phyloP scores from a whole-genome alignment of 768 basidiomycete species.

The Boletus reticulatus region DNA sequence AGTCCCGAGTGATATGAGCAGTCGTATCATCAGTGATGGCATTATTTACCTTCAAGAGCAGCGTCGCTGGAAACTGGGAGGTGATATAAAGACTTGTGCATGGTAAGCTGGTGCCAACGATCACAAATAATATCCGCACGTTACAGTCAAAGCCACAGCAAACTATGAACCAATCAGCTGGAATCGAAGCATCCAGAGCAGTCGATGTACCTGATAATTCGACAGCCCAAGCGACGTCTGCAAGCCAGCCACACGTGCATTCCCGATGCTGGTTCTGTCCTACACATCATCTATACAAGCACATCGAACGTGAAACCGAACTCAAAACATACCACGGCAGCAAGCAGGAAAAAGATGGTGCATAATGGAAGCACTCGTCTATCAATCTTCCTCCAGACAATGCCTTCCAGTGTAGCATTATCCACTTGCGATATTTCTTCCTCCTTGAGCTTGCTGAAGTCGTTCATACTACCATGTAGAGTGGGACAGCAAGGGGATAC shows the following conservation, averaged over 20 bases:
- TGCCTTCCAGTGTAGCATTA: slow-evolving; percentile 29
- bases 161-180: slow-evolving; percentile 25
- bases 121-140: slow-evolving; percentile 3
- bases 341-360: slow-evolving; percentile 47
- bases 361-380: slow-evolving; percentile 46
- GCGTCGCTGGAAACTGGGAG: slow-evolving; percentile 55
- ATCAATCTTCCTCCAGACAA: slow-evolving; percentile 52
- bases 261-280: slow-evolving; percentile 50
- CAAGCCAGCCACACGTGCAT: slow-evolving; percentile 60
- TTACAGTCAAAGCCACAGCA: slow-evolving; percentile 31
- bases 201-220: slow-evolving; percentile 25
- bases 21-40: neutral
- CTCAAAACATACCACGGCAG: slow-evolving; percentile 43
- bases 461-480: neutral
- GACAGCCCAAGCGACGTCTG: slow-evolving; percentile 44
- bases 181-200: neutral
- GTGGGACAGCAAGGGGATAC: neutral
- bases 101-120: neutral
- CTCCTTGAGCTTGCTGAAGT: neutral
- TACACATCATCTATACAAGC: neutral
- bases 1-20: slow-evolving; percentile 12
- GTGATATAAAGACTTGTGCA: slow-evolving; percentile 40
- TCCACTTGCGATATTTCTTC: slow-evolving; percentile 9
- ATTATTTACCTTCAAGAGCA: slow-evolving; percentile 47
- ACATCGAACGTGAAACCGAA: neutral